Evolutionary conservation across 768 basidiomycete species (phyloP).

Genomic region (Melanogaster broomeanus): DNA sequence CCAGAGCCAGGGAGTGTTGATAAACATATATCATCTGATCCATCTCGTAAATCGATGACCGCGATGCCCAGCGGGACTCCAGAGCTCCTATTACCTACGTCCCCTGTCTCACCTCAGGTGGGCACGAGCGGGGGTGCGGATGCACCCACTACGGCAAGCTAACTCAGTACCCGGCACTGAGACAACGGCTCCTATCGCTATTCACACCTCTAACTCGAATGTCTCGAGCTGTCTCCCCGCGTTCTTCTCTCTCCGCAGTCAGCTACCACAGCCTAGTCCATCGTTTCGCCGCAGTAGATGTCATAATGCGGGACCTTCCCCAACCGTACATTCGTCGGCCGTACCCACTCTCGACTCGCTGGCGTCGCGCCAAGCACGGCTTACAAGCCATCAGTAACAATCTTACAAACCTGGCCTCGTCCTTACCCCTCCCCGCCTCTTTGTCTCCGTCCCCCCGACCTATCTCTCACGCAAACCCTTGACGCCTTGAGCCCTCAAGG

Average conservation of each 20-base stretch:
- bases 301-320: neutral
- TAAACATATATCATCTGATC: neutral
- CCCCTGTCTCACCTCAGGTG: neutral
- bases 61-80: neutral
- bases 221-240: neutral
- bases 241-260: too few relatives aligned
- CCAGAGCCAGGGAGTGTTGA: neutral
- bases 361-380: constrained; percentile 9
- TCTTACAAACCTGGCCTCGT: constrained; percentile 10
- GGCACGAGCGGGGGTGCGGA: neutral
- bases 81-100: neutral
- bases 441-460: constrained; percentile 11
- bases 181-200: neutral
- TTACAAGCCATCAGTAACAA: constrained; percentile 13
- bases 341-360: constrained; percentile 4
- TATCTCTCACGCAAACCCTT: neutral
- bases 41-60: neutral
- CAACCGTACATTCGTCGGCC: neutral
- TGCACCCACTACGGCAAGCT: neutral
- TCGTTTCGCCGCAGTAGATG: neutral
- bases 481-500: neutral
- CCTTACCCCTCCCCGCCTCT: constrained; percentile 1
- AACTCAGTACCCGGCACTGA: neutral
- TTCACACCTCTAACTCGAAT: neutral
- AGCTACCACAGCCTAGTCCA: neutral